phyloP scores from a whole-genome alignment of 2,329 filamentous ascomycete genomes.

The Ceratocystiopsis brevicomis region DNA sequence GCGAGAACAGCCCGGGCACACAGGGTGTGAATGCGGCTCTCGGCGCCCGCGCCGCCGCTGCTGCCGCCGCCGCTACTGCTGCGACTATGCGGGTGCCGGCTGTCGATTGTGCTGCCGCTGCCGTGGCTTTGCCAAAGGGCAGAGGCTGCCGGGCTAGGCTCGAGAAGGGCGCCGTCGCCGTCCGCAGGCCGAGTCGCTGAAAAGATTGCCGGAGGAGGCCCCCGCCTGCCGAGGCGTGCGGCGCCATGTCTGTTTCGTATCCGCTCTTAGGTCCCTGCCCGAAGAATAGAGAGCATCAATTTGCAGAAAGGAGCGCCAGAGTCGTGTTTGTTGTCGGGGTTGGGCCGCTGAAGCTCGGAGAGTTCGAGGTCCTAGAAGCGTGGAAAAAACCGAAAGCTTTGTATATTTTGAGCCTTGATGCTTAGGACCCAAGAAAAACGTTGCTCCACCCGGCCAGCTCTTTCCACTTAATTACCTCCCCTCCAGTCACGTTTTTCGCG shows the following conservation, averaged over 20 bases:
- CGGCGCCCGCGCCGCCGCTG: too few species aligned
- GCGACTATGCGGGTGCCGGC: not conserved
- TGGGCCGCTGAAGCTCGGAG: too few species aligned
- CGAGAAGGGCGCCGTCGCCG: constrained; percentile 17
- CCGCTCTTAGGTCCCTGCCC: not conserved
- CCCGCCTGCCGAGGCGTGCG: constrained; percentile 17
- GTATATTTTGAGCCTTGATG: not conserved
- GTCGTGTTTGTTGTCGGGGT: too few species aligned
- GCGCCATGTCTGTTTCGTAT: constrained; percentile 6
- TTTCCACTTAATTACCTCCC: too few species aligned
- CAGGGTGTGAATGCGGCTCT: too few species aligned
- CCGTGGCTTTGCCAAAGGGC: too few species aligned
- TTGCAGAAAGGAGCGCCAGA: too few species aligned
- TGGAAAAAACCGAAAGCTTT: not conserved
- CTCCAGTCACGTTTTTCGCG: constrained; percentile 23
- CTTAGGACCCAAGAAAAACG: not conserved
- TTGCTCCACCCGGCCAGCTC: too few species aligned
- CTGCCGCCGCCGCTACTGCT: too few species aligned
- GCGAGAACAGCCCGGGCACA: constrained; percentile 8
- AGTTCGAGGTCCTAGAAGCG: not conserved
- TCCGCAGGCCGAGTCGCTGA: constrained; percentile 25
- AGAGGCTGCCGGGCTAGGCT: too few species aligned
- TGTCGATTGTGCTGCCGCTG: not conserved
- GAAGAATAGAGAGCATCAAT: too few species aligned
- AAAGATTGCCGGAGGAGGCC: constrained; percentile 30